phyloP scores from a whole-genome alignment of 768 basidiomycete species.

The Chiua virens region DNA sequence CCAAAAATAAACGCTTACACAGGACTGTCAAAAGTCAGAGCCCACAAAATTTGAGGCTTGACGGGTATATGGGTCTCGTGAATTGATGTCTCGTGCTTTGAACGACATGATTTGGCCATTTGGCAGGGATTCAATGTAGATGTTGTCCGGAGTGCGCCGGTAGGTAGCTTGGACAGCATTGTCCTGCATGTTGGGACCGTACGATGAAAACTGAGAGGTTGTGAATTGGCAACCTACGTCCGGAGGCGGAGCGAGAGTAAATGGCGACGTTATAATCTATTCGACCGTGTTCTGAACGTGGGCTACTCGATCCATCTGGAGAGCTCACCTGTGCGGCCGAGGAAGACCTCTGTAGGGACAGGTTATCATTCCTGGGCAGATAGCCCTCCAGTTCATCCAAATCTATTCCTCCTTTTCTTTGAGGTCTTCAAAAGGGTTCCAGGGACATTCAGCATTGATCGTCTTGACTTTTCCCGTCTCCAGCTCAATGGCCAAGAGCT shows the following conservation, averaged over 20 bases:
- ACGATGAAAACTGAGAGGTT: conserved; percentile 88
- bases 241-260: conserved; percentile 49
- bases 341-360: conserved; percentile 48
- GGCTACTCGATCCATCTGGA: background rate
- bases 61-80: conserved; percentile 27
- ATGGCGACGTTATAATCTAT: conserved; percentile 91
- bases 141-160: conserved; percentile 71
- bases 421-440: conserved; percentile 65
- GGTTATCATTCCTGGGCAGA: conserved; percentile 32
- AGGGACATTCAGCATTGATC: conserved; percentile 75
- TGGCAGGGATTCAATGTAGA: conserved; percentile 79
- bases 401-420: conserved; percentile 44
- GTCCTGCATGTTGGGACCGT: conserved; percentile 91
- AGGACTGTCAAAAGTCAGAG: conserved; percentile 55
- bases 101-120: conserved; percentile 81
- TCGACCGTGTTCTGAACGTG: conserved; percentile 6
- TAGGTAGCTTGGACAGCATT: conserved; percentile 70
- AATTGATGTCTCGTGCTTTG: conserved; percentile 39
- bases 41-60: conserved; percentile 57
- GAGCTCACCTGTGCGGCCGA: conserved; percentile 63
- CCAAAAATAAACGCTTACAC: conserved; percentile 50
- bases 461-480: conserved; percentile 81
- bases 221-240: conserved; percentile 54
- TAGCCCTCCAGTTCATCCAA: conserved; percentile 61
- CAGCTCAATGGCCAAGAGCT: conserved; percentile 66